Percentiles rank a stretch among this genome's conserved stretches.
phyloP scores from a whole-genome alignment of 2,329 filamentous ascomycete species.

The Diatrype stigma region DNA sequence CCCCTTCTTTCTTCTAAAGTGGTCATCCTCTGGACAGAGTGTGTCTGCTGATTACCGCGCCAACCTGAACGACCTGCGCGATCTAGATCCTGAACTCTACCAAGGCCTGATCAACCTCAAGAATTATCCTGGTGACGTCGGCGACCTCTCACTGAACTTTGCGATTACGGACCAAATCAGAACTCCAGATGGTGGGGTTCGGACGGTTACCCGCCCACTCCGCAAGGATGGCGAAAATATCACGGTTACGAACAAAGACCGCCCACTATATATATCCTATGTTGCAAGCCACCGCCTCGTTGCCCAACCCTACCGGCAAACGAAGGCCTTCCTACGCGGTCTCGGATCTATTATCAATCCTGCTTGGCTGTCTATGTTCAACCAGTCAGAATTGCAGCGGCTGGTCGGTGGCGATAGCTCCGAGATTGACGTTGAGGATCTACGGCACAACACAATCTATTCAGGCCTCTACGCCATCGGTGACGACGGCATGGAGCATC shows the following conservation, averaged over 20 bases:
- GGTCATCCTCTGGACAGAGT: conserved; percentile 69
- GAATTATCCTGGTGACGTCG: conserved; percentile 76
- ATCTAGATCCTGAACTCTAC: conserved; percentile 87
- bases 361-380: conserved; percentile 97
- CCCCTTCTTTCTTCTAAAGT: conserved; percentile 93
- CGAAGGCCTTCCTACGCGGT: conserved; percentile 80
- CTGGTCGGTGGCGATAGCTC: conserved; percentile 84
- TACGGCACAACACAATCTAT: conserved; percentile 80
- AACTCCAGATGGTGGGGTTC: conserved; percentile 40
- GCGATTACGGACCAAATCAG: conserved; percentile 72
- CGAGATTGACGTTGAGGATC: conserved; percentile 81
- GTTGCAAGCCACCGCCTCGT: conserved; percentile 84
- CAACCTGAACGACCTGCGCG: conserved; percentile 90
- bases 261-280: conserved; percentile 89
- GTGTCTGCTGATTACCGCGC: conserved; percentile 66
- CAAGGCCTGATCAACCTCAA: conserved; percentile 80
- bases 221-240: conserved; percentile 72
- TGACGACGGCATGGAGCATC: conserved; percentile 83
- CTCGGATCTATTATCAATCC: conserved; percentile 86
- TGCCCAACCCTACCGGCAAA: conserved; percentile 75
- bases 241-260: conserved; percentile 84
- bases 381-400: conserved; percentile 89
- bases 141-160: conserved; percentile 80
- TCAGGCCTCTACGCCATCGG: conserved; percentile 85
- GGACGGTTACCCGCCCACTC: conserved; percentile 69